Evolutionary conservation across 1,139 yeast species (phyloP).

Genomic region (Yamadazyma jaroonii): DNA sequence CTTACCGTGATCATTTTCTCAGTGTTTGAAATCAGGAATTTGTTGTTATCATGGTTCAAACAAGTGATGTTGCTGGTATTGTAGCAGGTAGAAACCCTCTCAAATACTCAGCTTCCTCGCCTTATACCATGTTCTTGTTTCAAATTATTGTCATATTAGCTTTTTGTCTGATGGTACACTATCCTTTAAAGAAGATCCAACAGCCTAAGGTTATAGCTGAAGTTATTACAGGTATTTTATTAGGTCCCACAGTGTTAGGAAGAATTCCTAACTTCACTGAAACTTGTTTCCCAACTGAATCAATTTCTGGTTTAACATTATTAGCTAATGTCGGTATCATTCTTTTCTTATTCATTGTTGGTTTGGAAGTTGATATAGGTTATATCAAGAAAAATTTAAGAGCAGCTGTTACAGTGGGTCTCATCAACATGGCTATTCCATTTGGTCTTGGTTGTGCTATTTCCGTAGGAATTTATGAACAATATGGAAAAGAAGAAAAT

Average conservation of each 20-base stretch:
- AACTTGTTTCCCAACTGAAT: slow-evolving; percentile 59
- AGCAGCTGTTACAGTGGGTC: slow-evolving; percentile 65
- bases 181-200: slow-evolving; percentile 55
- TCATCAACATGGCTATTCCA: slow-evolving; percentile 69
- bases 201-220: slow-evolving; percentile 82
- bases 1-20: background rate
- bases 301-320: slow-evolving; percentile 61
- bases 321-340: slow-evolving; percentile 74
- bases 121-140: slow-evolving; percentile 59
- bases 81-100: slow-evolving; percentile 71
- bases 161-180: slow-evolving; percentile 53
- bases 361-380: slow-evolving; percentile 69
- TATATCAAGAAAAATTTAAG: slow-evolving; percentile 58
- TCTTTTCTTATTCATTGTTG: slow-evolving; percentile 69
- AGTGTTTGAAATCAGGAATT: background rate
- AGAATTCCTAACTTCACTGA: slow-evolving; percentile 62
- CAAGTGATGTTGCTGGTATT: slow-evolving; percentile 53
- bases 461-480: slow-evolving; percentile 61
- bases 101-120: slow-evolving; percentile 51
- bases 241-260: slow-evolving; percentile 73
- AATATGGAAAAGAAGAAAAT: slow-evolving; percentile 34
- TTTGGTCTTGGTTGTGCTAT: slow-evolving; percentile 76
- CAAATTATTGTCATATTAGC: slow-evolving; percentile 56
- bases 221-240: slow-evolving; percentile 67
- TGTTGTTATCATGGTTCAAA: slow-evolving; percentile 2